A percentile compares a stretch with the other conserved stretches of the same genome.
Conservation (phyloP, 2,329 filamentous ascomycete genomes). For the Paradendryphiella salina region DNA sequence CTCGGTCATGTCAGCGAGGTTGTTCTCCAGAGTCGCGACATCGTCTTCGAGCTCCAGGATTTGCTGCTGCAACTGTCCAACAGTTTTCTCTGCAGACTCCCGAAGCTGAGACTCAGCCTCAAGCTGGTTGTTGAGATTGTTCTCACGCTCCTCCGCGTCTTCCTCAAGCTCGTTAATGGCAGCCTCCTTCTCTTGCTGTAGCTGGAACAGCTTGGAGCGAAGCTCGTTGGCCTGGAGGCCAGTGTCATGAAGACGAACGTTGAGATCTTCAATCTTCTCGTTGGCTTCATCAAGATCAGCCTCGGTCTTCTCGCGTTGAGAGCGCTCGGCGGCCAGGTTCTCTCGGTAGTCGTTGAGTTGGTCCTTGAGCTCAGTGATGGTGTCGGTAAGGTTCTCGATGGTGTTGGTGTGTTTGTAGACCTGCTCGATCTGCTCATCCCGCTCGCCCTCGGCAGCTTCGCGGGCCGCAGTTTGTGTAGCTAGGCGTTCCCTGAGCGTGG, state of each 20-base stretch:
- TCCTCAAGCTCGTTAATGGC: conserved; percentile 47
- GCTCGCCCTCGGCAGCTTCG: conserved; percentile 44
- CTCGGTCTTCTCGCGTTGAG: conserved; percentile 51
- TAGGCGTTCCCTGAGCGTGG: conserved; percentile 41
- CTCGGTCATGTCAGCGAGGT: conserved; percentile 29
- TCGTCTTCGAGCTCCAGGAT: conserved; percentile 43
- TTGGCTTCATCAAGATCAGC: conserved; percentile 50
- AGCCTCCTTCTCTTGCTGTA: conserved; percentile 49
- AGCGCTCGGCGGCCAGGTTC: conserved; percentile 48
- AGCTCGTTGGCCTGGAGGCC: conserved; percentile 54
- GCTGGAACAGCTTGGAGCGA: conserved; percentile 53
- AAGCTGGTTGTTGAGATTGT: conserved; percentile 46
- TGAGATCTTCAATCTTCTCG: conserved; percentile 48
- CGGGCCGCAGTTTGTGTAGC: conserved; percentile 39
- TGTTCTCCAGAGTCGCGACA: conserved; percentile 33
- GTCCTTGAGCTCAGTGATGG: conserved; percentile 46
- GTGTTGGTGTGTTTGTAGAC: conserved; percentile 44
- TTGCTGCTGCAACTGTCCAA: conserved; percentile 38
- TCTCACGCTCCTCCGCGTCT: conserved; percentile 46
- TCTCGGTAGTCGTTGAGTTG: conserved; percentile 46
- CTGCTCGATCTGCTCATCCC: conserved; percentile 42
- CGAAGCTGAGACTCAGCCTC: conserved; percentile 46
- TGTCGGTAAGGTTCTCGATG: conserved; percentile 37
- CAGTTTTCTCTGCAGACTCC: conserved; percentile 44
- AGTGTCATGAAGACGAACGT: conserved; percentile 46